phyloP scores from a whole-genome alignment of 805 yeast species.

The Brettanomyces nanus region DNA sequence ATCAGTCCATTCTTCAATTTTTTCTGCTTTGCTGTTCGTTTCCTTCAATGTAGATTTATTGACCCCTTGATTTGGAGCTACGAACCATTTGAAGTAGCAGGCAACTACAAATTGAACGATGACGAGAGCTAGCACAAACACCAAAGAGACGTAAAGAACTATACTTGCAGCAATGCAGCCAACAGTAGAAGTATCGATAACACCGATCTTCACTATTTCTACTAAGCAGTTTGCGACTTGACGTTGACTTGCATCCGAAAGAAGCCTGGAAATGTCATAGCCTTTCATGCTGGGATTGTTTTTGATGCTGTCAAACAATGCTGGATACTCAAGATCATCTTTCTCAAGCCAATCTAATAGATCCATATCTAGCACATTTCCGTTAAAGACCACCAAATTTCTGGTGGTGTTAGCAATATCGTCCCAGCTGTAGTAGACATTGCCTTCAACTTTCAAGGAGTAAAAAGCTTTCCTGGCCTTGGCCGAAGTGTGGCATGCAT shows the following conservation, averaged over 20 bases:
- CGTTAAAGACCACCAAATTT: conserved; percentile 81
- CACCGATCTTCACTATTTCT: conserved; percentile 85
- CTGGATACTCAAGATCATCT: conserved; percentile 67
- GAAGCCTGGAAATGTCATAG: conserved; percentile 69
- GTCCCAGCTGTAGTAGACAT: conserved; percentile 86
- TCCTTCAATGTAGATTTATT: conserved; percentile 41
- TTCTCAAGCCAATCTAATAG: conserved; percentile 67
- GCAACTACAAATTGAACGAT: conserved; percentile 74
- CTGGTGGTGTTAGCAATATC: conserved; percentile 62
- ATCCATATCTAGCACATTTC: conserved; percentile 77
- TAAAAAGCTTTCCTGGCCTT: conserved; percentile 65
- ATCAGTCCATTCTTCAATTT: conserved; percentile 82
- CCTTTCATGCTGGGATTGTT: conserved; percentile 54
- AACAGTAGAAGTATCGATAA: conserved; percentile 77
- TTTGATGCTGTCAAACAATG: conserved; percentile 55
- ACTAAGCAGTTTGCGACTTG: conserved; percentile 72
- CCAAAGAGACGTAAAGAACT: conserved; percentile 72
- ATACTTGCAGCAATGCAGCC: conserved; percentile 91
- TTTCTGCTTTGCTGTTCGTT: conserved; percentile 54
- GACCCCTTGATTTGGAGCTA: conserved; percentile 79
- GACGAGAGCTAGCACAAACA: conserved; percentile 78
- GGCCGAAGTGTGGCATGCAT: conserved; percentile 82
- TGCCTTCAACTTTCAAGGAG: conserved; percentile 50
- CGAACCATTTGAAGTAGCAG: conserved; percentile 79
- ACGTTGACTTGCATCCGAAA: conserved; percentile 59